Evolutionary conservation across 1,284 basidiomycete species (phyloP).

Genomic region (Malassezia furfur): DNA sequence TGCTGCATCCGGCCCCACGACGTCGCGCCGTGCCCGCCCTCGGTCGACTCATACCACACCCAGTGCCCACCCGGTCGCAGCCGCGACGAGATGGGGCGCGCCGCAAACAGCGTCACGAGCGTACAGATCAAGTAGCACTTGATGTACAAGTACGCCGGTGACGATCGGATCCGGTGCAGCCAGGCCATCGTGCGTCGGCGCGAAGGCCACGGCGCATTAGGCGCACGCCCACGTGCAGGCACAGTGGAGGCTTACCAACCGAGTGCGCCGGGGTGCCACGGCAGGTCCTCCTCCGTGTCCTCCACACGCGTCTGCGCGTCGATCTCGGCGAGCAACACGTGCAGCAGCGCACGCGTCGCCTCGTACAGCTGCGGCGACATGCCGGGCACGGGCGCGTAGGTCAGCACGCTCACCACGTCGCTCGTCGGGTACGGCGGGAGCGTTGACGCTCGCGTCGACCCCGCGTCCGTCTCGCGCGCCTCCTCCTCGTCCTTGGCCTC

Average conservation of each 20-base stretch:
- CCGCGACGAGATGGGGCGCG: constrained; percentile 33
- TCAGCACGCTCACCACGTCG: not conserved
- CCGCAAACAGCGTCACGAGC: constrained; percentile 38
- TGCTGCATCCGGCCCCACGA: constrained; percentile 15
- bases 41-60: constrained; percentile 16
- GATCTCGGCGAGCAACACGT: not conserved
- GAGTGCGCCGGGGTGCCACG: constrained; percentile 11
- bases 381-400: not conserved
- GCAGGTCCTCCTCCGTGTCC: constrained; percentile 16
- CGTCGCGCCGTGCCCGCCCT: constrained; percentile 12
- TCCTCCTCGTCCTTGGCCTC: not conserved
- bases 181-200: constrained; percentile 4
- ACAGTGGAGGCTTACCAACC: constrained; percentile 7
- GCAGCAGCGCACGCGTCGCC: not conserved
- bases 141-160: constrained; percentile 38
- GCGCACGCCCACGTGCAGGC: not conserved
- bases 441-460: not conserved
- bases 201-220: too few relatives aligned
- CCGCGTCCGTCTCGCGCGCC: not conserved
- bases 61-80: constrained; percentile 17
- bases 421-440: not conserved
- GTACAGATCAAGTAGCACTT: constrained; percentile 40
- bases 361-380: not conserved
- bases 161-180: constrained; percentile 22
- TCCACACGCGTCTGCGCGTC: constrained; percentile 4